Percentiles rank a stretch among this genome's conserved stretches.
These are phyloP conservation scores for Pestalotiopsis sp. DNA, from an alignment of 2,329 filamentous ascomycete species.

Conservation along the genomic window DNA sequence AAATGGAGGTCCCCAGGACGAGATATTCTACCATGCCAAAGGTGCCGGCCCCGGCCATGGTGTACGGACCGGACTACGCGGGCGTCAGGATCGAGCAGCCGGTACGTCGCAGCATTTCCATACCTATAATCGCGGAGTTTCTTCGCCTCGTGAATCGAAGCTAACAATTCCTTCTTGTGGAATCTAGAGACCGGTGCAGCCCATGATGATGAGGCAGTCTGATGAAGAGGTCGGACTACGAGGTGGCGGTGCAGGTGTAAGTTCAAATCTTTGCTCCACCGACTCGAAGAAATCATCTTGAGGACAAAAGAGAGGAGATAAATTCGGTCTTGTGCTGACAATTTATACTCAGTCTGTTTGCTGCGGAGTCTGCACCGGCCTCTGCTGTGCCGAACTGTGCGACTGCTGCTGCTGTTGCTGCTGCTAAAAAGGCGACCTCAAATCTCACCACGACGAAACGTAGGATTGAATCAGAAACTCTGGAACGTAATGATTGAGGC, in stretches of 20 bases:
- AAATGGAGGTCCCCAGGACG: neutral
- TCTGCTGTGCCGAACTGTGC: constrained; percentile 7
- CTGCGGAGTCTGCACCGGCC: neutral
- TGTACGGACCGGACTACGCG: constrained; percentile 5
- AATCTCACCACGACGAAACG: neutral
- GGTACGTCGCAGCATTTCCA: neutral
- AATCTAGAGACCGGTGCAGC: neutral
- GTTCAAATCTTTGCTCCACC: neutral
- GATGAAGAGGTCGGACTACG: neutral
- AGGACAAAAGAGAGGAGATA: no score
- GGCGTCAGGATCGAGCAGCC: constrained; percentile 6
- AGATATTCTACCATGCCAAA: neutral
- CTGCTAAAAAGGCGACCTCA: neutral
- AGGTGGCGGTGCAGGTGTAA: constrained; percentile 5
- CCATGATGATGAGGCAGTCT: constrained; percentile 4
- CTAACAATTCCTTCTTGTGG: neutral
- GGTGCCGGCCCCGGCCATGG: constrained; percentile 10
- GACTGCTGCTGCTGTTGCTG: constrained; percentile 10
- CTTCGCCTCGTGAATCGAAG: neutral
- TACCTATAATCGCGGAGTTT: neutral
- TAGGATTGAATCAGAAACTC: neutral
- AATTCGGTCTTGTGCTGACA: neutral
- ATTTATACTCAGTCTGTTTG: neutral
- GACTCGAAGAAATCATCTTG: neutral
- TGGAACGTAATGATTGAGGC: neutral